Percentiles rank a stretch among this genome's conserved stretches.
Conservation (phyloP, 1,284 basidiomycete genomes). For the Ceratobasidium sp. region DNA sequence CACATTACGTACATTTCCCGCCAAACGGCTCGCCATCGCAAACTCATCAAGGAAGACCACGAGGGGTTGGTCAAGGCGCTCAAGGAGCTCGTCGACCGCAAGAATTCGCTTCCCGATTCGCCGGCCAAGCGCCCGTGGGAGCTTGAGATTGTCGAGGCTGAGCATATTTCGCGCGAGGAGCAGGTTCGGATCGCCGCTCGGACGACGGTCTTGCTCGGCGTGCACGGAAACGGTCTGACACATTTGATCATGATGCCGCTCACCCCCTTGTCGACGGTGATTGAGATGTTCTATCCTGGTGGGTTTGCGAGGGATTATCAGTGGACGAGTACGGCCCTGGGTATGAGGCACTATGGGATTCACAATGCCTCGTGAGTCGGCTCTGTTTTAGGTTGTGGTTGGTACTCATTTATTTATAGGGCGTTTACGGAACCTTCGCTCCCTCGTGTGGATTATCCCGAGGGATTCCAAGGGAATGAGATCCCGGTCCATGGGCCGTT, state of each 20-base stretch:
- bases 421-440: constrained; percentile 48
- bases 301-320: constrained; percentile 43
- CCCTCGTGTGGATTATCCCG: constrained; percentile 52
- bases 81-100: constrained; percentile 28
- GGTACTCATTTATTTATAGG: constrained; percentile 18
- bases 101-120: not conserved
- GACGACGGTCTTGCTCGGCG: constrained; percentile 43
- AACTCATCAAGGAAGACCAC: constrained; percentile 40
- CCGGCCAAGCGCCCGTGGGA: constrained; percentile 22
- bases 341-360: constrained; percentile 51
- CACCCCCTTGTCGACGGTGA: constrained; percentile 36
- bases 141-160: constrained; percentile 40
- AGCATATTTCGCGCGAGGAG: constrained; percentile 40
- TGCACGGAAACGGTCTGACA: constrained; percentile 44
- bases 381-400: not conserved
- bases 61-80: constrained; percentile 39
- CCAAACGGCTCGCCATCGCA: constrained; percentile 39
- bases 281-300: constrained; percentile 42
- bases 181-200: constrained; percentile 40
- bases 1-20: constrained; percentile 42
- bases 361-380: constrained; percentile 13
- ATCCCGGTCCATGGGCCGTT: constrained; percentile 49
- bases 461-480: constrained; percentile 55
- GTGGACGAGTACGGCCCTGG: constrained; percentile 48
- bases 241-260: constrained; percentile 42